Conservation (phyloP, 768 basidiomycete species). For the Podaxis pistillaris region DNA sequence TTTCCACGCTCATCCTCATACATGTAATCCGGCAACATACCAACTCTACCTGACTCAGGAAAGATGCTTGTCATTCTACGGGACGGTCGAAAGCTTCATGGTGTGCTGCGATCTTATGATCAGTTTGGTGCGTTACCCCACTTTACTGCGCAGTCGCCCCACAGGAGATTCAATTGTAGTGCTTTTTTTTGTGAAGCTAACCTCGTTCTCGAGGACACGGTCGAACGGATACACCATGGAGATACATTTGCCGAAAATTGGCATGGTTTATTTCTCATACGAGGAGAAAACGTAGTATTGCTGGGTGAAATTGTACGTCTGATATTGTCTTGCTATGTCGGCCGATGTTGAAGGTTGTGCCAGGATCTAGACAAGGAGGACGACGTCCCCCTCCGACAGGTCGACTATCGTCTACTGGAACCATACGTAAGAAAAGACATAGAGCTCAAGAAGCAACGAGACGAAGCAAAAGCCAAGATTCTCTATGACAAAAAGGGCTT, state of each 20-base stretch:
- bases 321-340: constrained; percentile 5
- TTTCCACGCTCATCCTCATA: constrained; percentile 15
- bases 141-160: constrained; percentile 1
- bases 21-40: background rate
- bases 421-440: constrained; percentile 72
- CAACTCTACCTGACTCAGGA: constrained; percentile 51
- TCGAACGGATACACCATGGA: constrained; percentile 92
- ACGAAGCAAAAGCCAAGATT: constrained; percentile 79
- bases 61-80: constrained; percentile 97
- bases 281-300: constrained; percentile 97
- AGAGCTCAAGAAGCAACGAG: constrained; percentile 74
- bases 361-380: constrained; percentile 95
- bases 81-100: constrained; percentile 95
- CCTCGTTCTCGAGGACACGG: constrained; percentile 92
- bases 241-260: constrained; percentile 85
- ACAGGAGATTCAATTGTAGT: constrained; percentile 1
- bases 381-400: constrained; percentile 74
- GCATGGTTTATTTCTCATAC: constrained; percentile 89
- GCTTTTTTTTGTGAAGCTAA: constrained; percentile 61
- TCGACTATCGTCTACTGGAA: constrained; percentile 68
- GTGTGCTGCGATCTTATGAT: constrained; percentile 95
- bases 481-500: constrained; percentile 86
- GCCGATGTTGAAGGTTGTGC: constrained; percentile 7
- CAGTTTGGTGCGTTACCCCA: constrained; percentile 78
- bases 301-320: constrained; percentile 90